Percentiles rank a stretch among this genome's conserved stretches.
phyloP scores from a whole-genome alignment of 2,329 filamentous ascomycete species.

The Penicillium aurantiogriseum region DNA sequence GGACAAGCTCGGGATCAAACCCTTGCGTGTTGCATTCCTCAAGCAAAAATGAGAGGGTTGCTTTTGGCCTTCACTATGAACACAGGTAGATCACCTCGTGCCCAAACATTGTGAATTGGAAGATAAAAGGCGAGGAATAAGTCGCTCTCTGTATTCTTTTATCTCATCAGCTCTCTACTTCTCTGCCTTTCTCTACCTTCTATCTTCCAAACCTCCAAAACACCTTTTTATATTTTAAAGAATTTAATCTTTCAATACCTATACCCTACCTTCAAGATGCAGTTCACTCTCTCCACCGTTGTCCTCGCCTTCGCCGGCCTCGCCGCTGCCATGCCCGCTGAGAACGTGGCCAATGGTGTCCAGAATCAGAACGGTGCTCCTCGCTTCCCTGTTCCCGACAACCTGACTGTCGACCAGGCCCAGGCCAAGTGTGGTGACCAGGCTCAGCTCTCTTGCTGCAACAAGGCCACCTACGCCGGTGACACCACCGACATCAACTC shows the following conservation, averaged over 20 bases:
- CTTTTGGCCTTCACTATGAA: conserved; percentile 11
- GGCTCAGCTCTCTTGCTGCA: conserved; percentile 41
- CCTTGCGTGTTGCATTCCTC: conserved; percentile 24
- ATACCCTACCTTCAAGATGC: conserved; percentile 35
- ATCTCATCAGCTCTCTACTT: conserved; percentile 6
- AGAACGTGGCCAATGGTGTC: conserved; percentile 12
- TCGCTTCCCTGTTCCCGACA: conserved; percentile 22
- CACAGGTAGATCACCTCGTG: background rate
- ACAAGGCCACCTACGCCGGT: conserved; percentile 37
- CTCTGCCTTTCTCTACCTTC: conserved; percentile 8
- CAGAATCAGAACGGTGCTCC: background rate
- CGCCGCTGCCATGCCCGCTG: conserved; percentile 29
- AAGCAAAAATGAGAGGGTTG: conserved; percentile 15
- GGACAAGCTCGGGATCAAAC: conserved; percentile 1
- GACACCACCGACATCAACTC: conserved; percentile 33
- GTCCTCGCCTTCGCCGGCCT: conserved; percentile 34
- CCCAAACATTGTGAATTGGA: conserved; percentile 8
- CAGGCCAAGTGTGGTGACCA: conserved; percentile 39
- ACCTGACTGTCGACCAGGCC: conserved; percentile 36
- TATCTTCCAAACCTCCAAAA: conserved; percentile 9
- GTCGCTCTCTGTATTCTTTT: background rate
- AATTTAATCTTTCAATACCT: conserved; percentile 17
- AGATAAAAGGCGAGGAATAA: conserved; percentile 23
- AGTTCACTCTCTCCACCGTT: conserved; percentile 34
- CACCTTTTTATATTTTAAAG: conserved; percentile 10